A percentile compares a stretch with the other conserved stretches of the same genome.
Evolutionary conservation across 306 rosid species (phyloP).

Genomic region (Vigna mungo): DNA sequence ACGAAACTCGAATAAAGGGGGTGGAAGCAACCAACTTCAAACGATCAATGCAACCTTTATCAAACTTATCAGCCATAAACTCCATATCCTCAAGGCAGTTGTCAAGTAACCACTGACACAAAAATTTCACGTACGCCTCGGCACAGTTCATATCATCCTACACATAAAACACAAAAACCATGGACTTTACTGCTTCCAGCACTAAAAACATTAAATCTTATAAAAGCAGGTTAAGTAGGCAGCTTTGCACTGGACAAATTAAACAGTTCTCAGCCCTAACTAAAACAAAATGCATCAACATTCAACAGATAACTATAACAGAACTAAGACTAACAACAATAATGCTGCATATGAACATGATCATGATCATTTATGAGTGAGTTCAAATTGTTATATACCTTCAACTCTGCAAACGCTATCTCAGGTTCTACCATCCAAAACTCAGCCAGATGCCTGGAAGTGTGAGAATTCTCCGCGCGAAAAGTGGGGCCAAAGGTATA

Average conservation of each 20-base stretch:
- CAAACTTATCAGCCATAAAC: slow-evolving; percentile 86
- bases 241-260: slow-evolving; percentile 8
- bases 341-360: too few relatives aligned
- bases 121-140: slow-evolving; percentile 84
- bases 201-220: slow-evolving; percentile 28
- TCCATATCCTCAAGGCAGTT: slow-evolving; percentile 88
- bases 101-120: slow-evolving; percentile 94
- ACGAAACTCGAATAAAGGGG: slow-evolving; percentile 74
- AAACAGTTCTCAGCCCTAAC: too few relatives aligned
- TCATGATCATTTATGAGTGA: neutral
- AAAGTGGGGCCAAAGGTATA: slow-evolving; percentile 98
- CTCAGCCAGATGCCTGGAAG: slow-evolving; percentile 96
- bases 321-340: too few relatives aligned
- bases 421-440: slow-evolving; percentile 99
- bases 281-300: too few relatives aligned
- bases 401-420: slow-evolving; percentile 90
- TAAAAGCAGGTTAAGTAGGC: neutral
- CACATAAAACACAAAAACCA: slow-evolving; percentile 26
- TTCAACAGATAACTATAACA: too few relatives aligned
- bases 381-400: slow-evolving; percentile 54
- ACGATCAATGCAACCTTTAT: slow-evolving; percentile 81
- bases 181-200: slow-evolving; percentile 24
- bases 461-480: slow-evolving; percentile 97
- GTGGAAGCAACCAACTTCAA: slow-evolving; percentile 83
- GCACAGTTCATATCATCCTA: slow-evolving; percentile 99